Base-by-base conservation (phyloP, 257 asterid species). In the Catharanthus roseus region DNA sequence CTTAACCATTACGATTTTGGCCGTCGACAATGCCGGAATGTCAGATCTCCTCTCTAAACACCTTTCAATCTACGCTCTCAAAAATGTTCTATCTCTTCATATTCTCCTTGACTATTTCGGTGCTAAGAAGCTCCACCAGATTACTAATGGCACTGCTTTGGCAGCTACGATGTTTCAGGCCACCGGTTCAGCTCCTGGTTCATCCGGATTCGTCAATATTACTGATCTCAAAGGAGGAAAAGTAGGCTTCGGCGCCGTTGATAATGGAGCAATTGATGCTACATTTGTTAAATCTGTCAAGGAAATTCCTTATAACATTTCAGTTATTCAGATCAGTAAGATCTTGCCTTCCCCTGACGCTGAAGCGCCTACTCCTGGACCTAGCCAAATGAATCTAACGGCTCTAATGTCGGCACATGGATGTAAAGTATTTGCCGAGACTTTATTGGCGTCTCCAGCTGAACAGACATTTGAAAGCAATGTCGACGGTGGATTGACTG, bases 141-240 rank as follows among this genome's bases (percentile, higher is more conserved):
- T 90, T 80, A 75, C 90, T 75, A 77, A 84, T 66, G 88, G 92
- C 72, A 74, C 88, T 19, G 96, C 95, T 4, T 80, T 80, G 66
- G 84, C 87, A 42, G 89, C 97, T 64, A 90, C 97, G 19, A 68
- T 86, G 78, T 88, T 50, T 74, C 97, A 88, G 68, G 85, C 97
- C 77, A 84, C 96, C 77, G 97, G 95, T 42, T 31, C 81, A 3
- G 96, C 96, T 11, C 39, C 87, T 1, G 97, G 91, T 10, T 69
- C 97, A 13, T 60, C 92, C 74, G 97, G 96, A 3, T 80, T 90
- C 78, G 88, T 88, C 57, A 86, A 84, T 16, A 87, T 88, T 73
- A 84, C 92, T 0, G 81, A 84, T 57, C 74, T 82, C 45, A 77
- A 75, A 47, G 95, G 89, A n/a, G 96, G 97, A 3, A 87, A 83